Evolutionary conservation across 1,139 yeast genomes (phyloP), one percentile per base, ranked within the genome.

Genomic region (Saccharomycopsis crataegensis): DNA sequence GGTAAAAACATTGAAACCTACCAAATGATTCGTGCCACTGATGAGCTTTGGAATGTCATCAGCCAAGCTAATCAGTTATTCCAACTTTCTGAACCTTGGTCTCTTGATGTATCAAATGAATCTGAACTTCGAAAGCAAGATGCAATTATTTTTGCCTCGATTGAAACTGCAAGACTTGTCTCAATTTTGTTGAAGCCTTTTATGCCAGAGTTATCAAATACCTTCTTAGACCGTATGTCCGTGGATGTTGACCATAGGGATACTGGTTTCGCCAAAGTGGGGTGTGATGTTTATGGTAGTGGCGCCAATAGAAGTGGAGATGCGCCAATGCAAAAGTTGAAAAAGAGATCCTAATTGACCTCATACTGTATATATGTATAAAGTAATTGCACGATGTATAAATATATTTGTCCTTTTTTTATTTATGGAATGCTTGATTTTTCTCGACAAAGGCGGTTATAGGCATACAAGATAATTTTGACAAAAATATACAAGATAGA

Each of bases 141-240:
- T 63, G 70, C 74, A 49, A 76, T 81, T 12, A 79, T 90, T 1
- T 81, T 76, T 58, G 65, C 79, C 31, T 86, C 88, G 1, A 78
- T 87, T 11, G 98, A 93, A 62, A 76, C 82, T 0, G 75, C 83
- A 14, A 75, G 99, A 57, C 77, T 88, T 0, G 65, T 79, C 14
- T 76, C 93, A 0, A 80, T 93, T 11, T 65, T 87, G 43, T 73
- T 86, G 33, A 79, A 77, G 56, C 89, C 96, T 1, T 73, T 91
- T 33, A 79, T 87, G 49, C 98, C 98, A 0, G 69, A 70, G 2
- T 71, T 88, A 49, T 68, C 96, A 0, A 59, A 62, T 0, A 68
- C 70, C 34, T 70, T 89, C n/a, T 71, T 93, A 44, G 84, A 85
- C 62, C 72, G 90, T 54, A 67, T 93, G 46, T 78, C 73, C 8